Percentiles rank a stretch among this genome's conserved stretches.
phyloP scores from a whole-genome alignment of 2,329 filamentous ascomycete species.

The Emmonsiellopsis sp. region DNA sequence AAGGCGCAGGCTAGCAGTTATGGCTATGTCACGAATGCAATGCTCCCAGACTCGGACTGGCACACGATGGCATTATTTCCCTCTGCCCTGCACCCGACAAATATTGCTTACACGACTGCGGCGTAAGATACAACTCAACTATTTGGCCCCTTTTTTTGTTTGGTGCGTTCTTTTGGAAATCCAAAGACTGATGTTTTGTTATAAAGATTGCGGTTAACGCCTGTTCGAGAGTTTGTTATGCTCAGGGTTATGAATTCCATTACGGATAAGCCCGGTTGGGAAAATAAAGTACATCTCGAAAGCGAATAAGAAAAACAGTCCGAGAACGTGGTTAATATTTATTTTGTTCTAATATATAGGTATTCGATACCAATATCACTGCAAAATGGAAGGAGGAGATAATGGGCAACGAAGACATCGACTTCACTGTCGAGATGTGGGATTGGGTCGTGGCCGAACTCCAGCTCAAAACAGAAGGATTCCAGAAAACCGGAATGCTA shows the following conservation, averaged over 20 bases:
- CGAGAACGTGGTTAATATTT: background rate
- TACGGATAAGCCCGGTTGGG: conserved; percentile 37
- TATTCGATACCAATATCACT: conserved; percentile 28
- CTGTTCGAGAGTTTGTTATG: conserved; percentile 32
- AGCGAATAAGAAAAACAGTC: no score
- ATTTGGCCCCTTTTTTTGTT: background rate
- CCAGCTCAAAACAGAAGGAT: conserved; percentile 37
- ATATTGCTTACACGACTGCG: no score
- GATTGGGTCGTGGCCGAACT: conserved; percentile 40
- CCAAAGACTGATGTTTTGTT: background rate
- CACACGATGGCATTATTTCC: no score
- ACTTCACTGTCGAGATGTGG: conserved; percentile 27
- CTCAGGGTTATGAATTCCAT: conserved; percentile 33
- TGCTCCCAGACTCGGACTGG: no score
- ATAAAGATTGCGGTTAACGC: conserved; percentile 14
- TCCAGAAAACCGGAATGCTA: conserved; percentile 32
- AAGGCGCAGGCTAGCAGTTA: background rate
- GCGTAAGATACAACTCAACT: no score
- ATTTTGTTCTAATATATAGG: conserved; percentile 8
- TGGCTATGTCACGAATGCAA: background rate
- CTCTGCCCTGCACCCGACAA: no score
- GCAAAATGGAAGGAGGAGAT: conserved; percentile 27
- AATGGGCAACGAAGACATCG: conserved; percentile 10
- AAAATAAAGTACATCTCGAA: conserved; percentile 25
- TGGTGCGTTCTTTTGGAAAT: background rate